These are phyloP conservation scores for Eimeria falciformis DNA, from an alignment of 169 alveolate species.

Conservation along the genomic window DNA sequence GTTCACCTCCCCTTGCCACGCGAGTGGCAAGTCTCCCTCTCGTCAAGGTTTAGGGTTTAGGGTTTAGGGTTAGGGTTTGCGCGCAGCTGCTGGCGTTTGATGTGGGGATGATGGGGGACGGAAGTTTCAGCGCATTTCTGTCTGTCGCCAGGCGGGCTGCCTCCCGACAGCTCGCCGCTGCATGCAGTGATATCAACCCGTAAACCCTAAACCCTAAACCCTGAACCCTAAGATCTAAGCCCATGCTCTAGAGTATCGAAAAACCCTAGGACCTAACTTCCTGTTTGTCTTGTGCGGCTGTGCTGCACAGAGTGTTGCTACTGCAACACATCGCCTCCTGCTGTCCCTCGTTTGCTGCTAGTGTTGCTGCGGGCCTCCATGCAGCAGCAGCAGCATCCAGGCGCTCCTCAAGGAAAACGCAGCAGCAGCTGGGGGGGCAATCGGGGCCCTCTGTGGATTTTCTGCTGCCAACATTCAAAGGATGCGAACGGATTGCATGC, in stretches of 20 bases:
- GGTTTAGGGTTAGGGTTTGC: constrained; percentile 37
- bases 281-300: background rate
- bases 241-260: background rate
- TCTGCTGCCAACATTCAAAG: background rate
- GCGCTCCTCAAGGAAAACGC: background rate
- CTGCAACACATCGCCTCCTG: constrained; percentile 6
- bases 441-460: background rate
- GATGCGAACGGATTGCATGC: background rate
- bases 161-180: background rate
- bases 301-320: background rate
- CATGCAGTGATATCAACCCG: background rate
- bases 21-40: background rate
- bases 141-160: background rate
- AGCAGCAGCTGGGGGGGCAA: constrained; percentile 21
- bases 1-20: background rate
- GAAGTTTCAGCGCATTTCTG: background rate
- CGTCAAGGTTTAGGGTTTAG: constrained; percentile 15
- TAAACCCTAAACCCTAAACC: constrained; percentile 46
- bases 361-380: background rate
- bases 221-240: constrained; percentile 15
- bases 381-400: background rate
- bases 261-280: background rate
- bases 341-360: constrained; percentile 7
- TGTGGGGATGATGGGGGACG: background rate
- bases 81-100: constrained; percentile 7